Percentiles rank a stretch among this genome's conserved stretches.
Evolutionary conservation across 371 early-diverging fungal species (phyloP).

Genomic region (Mortierella sp.): DNA sequence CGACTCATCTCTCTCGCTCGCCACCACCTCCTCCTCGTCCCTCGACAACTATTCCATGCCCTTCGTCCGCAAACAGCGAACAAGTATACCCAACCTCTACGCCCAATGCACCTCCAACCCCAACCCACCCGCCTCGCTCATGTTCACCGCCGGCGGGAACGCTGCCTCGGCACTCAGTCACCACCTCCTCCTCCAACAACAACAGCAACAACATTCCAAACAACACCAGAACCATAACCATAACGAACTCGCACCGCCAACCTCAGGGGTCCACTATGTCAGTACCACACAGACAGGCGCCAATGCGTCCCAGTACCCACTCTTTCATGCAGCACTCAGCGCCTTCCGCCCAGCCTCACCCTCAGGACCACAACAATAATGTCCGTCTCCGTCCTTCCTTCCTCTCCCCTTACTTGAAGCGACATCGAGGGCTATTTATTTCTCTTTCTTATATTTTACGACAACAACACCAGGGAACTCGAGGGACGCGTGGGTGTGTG

Average conservation of each 20-base stretch:
- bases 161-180: constrained; percentile 41
- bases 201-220: constrained; percentile 28
- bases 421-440: background rate
- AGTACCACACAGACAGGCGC: constrained; percentile 14
- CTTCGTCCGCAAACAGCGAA: constrained; percentile 56
- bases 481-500: background rate
- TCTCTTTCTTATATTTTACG: background rate
- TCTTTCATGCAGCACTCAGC: constrained; percentile 50
- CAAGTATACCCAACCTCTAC: constrained; percentile 56
- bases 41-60: constrained; percentile 43
- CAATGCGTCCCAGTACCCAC: constrained; percentile 34
- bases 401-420: background rate
- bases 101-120: constrained; percentile 55
- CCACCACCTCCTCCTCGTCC: constrained; percentile 15
- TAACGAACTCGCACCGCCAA: constrained; percentile 12
- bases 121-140: constrained; percentile 38
- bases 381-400: no score
- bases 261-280: constrained; percentile 21
- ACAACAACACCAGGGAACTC: background rate
- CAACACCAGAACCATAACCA: constrained; percentile 18
- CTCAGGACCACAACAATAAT: constrained; percentile 18
- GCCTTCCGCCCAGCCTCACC: constrained; percentile 44
- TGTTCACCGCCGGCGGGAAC: constrained; percentile 25
- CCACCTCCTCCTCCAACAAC: constrained; percentile 41
- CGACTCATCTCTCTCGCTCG: constrained; percentile 8